Evolutionary conservation across 1,284 basidiomycete genomes (phyloP).

Genomic region (Austroboletus niveus): DNA sequence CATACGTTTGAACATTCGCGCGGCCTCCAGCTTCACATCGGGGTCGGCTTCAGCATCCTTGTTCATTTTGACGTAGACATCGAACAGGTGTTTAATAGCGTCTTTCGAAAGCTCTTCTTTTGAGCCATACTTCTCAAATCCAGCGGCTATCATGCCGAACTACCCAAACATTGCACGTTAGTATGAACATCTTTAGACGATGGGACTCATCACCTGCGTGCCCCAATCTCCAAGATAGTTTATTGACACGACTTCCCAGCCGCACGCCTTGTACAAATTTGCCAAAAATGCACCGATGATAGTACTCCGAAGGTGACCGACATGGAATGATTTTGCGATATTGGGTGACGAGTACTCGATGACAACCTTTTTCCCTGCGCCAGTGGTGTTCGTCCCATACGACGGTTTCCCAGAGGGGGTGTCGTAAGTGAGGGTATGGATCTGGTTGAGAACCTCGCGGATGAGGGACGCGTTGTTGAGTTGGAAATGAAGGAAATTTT

Average conservation of each 20-base stretch:
- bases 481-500: slow-evolving; percentile 83
- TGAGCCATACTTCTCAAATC: slow-evolving; percentile 90
- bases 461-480: slow-evolving; percentile 72
- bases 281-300: slow-evolving; percentile 95
- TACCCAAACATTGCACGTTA: slow-evolving; percentile 25
- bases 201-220: slow-evolving; percentile 62
- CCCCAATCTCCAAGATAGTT: slow-evolving; percentile 98
- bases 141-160: slow-evolving; percentile 89
- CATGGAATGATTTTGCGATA: slow-evolving; percentile 98
- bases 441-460: slow-evolving; percentile 77
- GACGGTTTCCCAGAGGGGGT: slow-evolving; percentile 52
- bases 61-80: slow-evolving; percentile 95
- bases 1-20: slow-evolving; percentile 94
- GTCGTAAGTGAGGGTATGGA: slow-evolving; percentile 72
- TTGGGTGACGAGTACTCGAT: slow-evolving; percentile 96
- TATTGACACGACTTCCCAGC: slow-evolving; percentile 88
- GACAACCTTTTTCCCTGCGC: slow-evolving; percentile 76
- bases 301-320: slow-evolving; percentile 94
- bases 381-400: slow-evolving; percentile 76
- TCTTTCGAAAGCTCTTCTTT: slow-evolving; percentile 83
- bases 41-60: slow-evolving; percentile 76
- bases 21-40: slow-evolving; percentile 79
- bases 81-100: slow-evolving; percentile 93
- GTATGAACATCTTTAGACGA: background rate
- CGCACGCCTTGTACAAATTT: slow-evolving; percentile 90